Percentiles rank a stretch among this genome's conserved stretches.
Evolutionary conservation across 2,329 filamentous ascomycete species (phyloP).

Genomic region (Colletotrichum lupini): DNA sequence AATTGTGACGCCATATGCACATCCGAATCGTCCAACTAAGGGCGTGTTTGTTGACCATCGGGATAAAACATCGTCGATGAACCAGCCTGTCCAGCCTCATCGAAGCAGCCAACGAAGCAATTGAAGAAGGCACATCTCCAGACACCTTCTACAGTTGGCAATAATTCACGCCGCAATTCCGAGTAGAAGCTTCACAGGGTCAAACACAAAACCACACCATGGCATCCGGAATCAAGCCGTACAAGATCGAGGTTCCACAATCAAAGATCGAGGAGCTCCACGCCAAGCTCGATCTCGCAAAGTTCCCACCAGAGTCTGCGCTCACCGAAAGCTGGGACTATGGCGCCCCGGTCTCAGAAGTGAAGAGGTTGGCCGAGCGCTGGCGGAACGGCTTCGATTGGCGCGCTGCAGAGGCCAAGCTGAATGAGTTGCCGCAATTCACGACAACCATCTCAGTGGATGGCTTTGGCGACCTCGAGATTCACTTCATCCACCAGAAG

Average conservation of each 20-base stretch:
- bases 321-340: constrained; percentile 48
- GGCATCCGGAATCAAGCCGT: constrained; percentile 43
- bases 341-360: constrained; percentile 45
- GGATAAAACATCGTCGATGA: not conserved
- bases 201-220: not conserved
- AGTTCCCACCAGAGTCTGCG: constrained; percentile 44
- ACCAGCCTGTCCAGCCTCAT: not conserved
- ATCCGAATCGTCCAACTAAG: not conserved
- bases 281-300: constrained; percentile 44
- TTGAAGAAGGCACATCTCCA: not conserved
- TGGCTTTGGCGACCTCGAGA: constrained; percentile 67
- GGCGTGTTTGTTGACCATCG: not conserved
- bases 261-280: constrained; percentile 43
- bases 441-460: constrained; percentile 62
- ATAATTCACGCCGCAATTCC: not conserved
- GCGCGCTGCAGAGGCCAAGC: constrained; percentile 65
- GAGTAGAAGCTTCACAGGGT: not conserved
- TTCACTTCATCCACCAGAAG: constrained; percentile 73
- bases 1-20: constrained; percentile 24
- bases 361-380: constrained; percentile 48
- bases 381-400: constrained; percentile 68
- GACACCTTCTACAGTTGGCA: not conserved
- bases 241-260: constrained; percentile 48
- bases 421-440: constrained; percentile 72
- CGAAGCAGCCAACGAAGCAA: not conserved